A percentile compares a stretch with the other conserved stretches of the same genome.
phyloP scores from a whole-genome alignment of 441 rosid genomes.

The Populus trichocarpa region DNA sequence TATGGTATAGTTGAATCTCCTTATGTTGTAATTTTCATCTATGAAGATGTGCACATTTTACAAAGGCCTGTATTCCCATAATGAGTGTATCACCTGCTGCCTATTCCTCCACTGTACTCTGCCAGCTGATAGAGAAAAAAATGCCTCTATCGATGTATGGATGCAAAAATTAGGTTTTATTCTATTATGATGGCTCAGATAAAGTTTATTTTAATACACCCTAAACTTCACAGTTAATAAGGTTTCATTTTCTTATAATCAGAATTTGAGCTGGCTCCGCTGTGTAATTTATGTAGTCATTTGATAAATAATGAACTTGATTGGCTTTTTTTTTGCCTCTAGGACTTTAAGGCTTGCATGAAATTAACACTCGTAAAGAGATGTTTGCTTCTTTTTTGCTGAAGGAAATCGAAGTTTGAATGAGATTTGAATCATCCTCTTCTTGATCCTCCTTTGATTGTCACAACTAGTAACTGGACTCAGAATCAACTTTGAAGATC shows the following conservation, averaged over 20 bases:
- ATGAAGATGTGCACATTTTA: neutral
- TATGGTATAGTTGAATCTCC: neutral
- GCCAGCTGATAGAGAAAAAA: neutral
- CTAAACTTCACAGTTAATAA: neutral
- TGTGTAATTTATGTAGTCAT: neutral
- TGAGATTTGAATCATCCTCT: neutral
- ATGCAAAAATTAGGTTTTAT: neutral
- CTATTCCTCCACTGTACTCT: neutral
- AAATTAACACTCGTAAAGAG: neutral
- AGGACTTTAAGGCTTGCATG: neutral
- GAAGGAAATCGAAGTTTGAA: neutral
- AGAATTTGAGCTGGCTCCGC: neutral
- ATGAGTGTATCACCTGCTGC: neutral
- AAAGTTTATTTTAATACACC: neutral
- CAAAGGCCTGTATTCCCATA: neutral
- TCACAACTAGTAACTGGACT: neutral
- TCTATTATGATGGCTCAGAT: too few species aligned
- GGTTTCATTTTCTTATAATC: neutral
- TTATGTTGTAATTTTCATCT: neutral
- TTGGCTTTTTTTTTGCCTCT: neutral
- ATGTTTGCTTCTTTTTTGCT: neutral
- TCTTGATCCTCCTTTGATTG: neutral
- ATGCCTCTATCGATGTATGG: neutral
- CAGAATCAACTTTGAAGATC: neutral
- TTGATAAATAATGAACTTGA: neutral